Evolutionary conservation across 2,329 filamentous ascomycete species (phyloP).

Genomic region (Colletotrichum eremochloae): DNA sequence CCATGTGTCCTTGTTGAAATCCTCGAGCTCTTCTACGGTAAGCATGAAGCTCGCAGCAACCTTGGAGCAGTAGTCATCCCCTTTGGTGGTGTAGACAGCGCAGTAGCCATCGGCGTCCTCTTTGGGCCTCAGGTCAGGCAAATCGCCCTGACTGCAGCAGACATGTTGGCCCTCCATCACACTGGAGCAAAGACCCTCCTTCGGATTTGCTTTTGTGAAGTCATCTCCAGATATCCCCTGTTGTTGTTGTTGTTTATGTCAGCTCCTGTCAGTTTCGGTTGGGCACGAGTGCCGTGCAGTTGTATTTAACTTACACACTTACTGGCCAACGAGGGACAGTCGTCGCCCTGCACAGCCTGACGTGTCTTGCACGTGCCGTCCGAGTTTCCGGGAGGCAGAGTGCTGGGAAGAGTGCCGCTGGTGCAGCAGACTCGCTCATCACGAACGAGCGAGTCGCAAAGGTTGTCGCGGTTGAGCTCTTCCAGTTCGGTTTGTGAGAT

Average conservation of each 20-base stretch:
- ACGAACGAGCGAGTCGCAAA: neutral
- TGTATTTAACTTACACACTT: slow-evolving; percentile 48
- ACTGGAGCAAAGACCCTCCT: slow-evolving; percentile 45
- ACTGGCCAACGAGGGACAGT: slow-evolving; percentile 53
- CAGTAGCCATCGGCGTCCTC: slow-evolving; percentile 53
- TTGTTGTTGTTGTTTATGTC: no score
- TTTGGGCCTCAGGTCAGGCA: slow-evolving; percentile 49
- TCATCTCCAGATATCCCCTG: slow-evolving; percentile 52
- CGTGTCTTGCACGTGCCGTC: slow-evolving; percentile 45
- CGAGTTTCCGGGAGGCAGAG: neutral
- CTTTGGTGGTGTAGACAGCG: slow-evolving; percentile 50
- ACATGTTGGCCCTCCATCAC: slow-evolving; percentile 50
- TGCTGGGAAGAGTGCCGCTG: neutral
- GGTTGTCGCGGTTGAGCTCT: neutral
- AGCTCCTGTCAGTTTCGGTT: neutral
- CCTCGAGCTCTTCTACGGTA: slow-evolving; percentile 53
- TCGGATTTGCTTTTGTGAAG: slow-evolving; percentile 55
- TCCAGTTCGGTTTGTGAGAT: neutral
- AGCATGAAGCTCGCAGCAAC: slow-evolving; percentile 53
- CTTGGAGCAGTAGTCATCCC: slow-evolving; percentile 51
- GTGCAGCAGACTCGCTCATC: neutral
- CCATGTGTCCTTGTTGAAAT: slow-evolving; percentile 55
- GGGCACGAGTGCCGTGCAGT: neutral
- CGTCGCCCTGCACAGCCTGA: slow-evolving; percentile 52
- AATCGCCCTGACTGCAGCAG: slow-evolving; percentile 52